These are phyloP conservation scores for Hansenula sp. DNA, from an alignment of 1,139 yeast species.

Conservation along the genomic window DNA sequence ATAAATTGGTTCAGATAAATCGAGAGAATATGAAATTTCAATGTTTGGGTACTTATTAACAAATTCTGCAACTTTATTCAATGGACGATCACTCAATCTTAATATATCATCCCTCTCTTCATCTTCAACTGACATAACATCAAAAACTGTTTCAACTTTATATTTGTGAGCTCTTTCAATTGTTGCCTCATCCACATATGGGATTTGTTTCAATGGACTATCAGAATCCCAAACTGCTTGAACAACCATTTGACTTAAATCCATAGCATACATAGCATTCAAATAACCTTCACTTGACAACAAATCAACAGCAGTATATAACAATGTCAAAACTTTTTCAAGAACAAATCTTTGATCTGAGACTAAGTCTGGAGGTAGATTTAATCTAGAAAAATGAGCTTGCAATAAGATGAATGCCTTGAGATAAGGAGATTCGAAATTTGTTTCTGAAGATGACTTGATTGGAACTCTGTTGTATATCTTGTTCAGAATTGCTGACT, in stretches of 20 bases:
- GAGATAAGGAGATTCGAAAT: slow-evolving; percentile 51
- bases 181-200: slow-evolving; percentile 53
- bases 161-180: slow-evolving; percentile 52
- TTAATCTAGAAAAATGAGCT: slow-evolving; percentile 70
- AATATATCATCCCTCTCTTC: slow-evolving; percentile 66
- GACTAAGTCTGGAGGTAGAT: slow-evolving; percentile 54
- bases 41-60: slow-evolving; percentile 88
- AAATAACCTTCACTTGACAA: slow-evolving; percentile 77
- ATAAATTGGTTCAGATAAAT: slow-evolving; percentile 33
- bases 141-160: slow-evolving; percentile 70
- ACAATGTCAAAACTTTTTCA: slow-evolving; percentile 41
- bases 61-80: slow-evolving; percentile 72
- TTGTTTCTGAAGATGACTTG: slow-evolving; percentile 35
- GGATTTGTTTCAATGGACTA: slow-evolving; percentile 77
- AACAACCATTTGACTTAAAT: slow-evolving; percentile 80
- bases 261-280: slow-evolving; percentile 82
- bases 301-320: slow-evolving; percentile 70
- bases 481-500: slow-evolving; percentile 41
- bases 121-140: slow-evolving; percentile 81
- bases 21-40: slow-evolving; percentile 55
- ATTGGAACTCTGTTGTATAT: slow-evolving; percentile 62
- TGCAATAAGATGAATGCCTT: slow-evolving; percentile 77
- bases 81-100: slow-evolving; percentile 42
- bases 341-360: slow-evolving; percentile 54
- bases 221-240: slow-evolving; percentile 88